Percentiles rank a stretch among this genome's conserved stretches.
These are phyloP conservation scores for Phytomonas francai DNA, from an alignment of 208 protist species.

Conservation along the genomic window DNA sequence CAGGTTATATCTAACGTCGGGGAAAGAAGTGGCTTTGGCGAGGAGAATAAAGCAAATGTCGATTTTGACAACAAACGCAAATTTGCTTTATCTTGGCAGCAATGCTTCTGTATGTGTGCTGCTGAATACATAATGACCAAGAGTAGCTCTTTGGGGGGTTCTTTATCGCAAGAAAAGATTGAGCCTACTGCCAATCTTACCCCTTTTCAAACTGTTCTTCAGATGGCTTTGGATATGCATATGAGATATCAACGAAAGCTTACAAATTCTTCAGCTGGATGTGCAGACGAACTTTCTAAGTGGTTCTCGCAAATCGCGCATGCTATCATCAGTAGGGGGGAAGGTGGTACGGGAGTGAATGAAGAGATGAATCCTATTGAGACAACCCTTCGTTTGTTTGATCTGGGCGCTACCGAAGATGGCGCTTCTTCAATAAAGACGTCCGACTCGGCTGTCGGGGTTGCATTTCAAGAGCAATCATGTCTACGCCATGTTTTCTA, in stretches of 20 bases:
- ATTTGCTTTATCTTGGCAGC: neutral
- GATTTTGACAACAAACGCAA: neutral
- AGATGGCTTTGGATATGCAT: neutral
- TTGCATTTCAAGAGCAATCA: neutral
- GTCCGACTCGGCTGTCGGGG: neutral
- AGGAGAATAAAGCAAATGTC: neutral
- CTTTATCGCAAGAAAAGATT: neutral
- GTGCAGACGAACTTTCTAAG: neutral
- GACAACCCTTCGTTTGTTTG: neutral
- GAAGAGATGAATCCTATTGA: neutral
- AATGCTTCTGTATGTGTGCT: neutral
- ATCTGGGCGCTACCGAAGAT: neutral
- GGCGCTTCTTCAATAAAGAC: neutral
- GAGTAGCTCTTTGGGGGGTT: neutral
- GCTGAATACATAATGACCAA: neutral
- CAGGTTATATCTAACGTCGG: neutral
- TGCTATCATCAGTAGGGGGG: neutral
- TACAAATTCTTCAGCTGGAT: neutral
- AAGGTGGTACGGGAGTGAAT: neutral
- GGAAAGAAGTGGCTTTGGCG: neutral
- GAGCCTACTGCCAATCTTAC: neutral
- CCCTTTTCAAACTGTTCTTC: constrained; percentile 2
- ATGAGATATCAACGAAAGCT: neutral
- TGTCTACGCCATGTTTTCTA: neutral
- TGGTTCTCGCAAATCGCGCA: constrained; percentile 4